A percentile compares a stretch with the other conserved stretches of the same genome.
Conservation (phyloP, 768 basidiomycete genomes). For the Boletus reticulatus region DNA sequence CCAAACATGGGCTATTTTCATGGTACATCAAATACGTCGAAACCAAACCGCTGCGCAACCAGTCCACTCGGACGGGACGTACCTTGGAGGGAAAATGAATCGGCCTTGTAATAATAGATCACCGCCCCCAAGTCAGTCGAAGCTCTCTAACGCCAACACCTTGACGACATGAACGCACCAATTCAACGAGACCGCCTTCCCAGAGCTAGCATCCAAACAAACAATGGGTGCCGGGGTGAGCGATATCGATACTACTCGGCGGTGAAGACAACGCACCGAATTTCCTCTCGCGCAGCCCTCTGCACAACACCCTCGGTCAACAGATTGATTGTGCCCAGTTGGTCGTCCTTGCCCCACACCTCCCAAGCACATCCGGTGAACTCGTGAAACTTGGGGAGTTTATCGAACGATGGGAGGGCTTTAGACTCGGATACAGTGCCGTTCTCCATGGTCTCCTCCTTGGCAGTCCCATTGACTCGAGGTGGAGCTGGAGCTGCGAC, state of each 20-base stretch:
- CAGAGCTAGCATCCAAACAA: constrained; percentile 35
- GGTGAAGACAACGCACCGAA: constrained; percentile 40
- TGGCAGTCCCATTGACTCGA: background rate
- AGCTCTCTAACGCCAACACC: background rate
- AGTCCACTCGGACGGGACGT: background rate
- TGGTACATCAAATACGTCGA: background rate
- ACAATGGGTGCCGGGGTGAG: background rate
- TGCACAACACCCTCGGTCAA: constrained; percentile 64
- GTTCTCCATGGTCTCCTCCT: background rate
- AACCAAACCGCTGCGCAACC: no score
- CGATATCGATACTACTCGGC: background rate
- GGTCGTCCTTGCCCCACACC: constrained; percentile 63
- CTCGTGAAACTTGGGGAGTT: constrained; percentile 41
- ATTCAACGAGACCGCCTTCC: constrained; percentile 57
- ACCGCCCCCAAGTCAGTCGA: constrained; percentile 1
- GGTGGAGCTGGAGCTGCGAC: background rate
- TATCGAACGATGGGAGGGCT: constrained; percentile 46
- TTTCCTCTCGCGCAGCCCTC: constrained; percentile 54
- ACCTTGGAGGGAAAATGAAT: constrained; percentile 67
- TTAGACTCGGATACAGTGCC: constrained; percentile 18
- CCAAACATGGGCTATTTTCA: constrained; percentile 50
- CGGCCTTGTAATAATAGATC: constrained; percentile 41
- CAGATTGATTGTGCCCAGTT: constrained; percentile 66
- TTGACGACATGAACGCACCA: constrained; percentile 41
- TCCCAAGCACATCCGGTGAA: constrained; percentile 64